Conservation (phyloP, 306 rosid genomes). For the Lagenaria siceraria region DNA sequence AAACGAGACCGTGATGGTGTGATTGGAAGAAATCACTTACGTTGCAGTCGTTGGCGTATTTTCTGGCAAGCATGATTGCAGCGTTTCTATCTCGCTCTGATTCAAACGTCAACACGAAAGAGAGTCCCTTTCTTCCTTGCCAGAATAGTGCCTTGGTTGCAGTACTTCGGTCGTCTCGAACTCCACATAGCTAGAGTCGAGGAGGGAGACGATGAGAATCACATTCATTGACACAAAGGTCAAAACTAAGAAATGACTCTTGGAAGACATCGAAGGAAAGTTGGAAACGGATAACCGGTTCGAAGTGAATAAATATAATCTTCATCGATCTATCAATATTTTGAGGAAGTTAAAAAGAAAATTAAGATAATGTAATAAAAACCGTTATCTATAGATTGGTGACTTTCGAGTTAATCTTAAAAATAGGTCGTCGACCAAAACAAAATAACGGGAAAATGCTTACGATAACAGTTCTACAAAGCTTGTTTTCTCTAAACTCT, state of each 20-base stretch:
- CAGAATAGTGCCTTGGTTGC: constrained; percentile 67
- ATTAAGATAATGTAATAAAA: not conserved
- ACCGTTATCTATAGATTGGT: not conserved
- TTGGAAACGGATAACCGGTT: not conserved
- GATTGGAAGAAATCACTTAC: constrained; percentile 19
- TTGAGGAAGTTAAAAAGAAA: not conserved
- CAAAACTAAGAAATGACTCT: not conserved
- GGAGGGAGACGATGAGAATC: constrained; percentile 10
- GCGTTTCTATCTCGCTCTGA: constrained; percentile 82
- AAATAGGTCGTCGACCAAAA: not conserved
- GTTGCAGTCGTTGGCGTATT: constrained; percentile 81
- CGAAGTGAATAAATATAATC: not conserved
- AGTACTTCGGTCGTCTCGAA: constrained; percentile 37
- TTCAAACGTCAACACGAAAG: constrained; percentile 65
- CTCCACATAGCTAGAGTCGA: constrained; percentile 60
- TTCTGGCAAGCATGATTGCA: constrained; percentile 72
- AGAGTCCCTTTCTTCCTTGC: constrained; percentile 90
- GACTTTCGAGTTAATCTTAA: not conserved
- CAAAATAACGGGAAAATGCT: not conserved
- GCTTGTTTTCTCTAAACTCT: not conserved
- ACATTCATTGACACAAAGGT: not conserved
- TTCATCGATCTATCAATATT: not conserved
- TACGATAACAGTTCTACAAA: not conserved
- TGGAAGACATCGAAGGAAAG: not conserved
- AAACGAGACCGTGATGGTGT: too few relatives aligned